Evolutionary conservation across 1,284 basidiomycete genomes (phyloP), one percentile per base, ranked within the genome.

Genomic region (Fomes fomentarius): DNA sequence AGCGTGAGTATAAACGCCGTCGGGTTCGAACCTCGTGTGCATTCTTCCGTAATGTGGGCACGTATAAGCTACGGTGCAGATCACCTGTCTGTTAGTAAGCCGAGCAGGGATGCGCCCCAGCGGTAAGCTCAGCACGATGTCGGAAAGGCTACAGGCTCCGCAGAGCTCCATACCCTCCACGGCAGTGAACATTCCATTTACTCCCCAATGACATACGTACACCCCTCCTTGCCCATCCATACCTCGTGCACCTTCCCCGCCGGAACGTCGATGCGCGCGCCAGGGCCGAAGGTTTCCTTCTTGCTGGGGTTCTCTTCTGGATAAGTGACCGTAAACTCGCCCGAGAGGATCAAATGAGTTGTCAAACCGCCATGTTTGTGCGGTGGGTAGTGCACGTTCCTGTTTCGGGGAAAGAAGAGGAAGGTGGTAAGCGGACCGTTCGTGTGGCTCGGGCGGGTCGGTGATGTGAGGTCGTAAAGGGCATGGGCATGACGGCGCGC

Each of bases 121-220:
- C n/a, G n/a, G n/a, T n/a, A n/a, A n/a, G n/a, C n/a, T n/a, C n/a
- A n/a, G n/a, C n/a, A n/a, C n/a, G n/a, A 17, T 14, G 39, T 22
- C 34, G 26, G 8, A 17, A 17, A 12, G 21, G 33, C n/a, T 42
- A 22, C 21, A 35, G 17, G 22, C 24, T 39, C n/a, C n/a, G n/a
- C n/a, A n/a, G n/a, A n/a, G n/a, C n/a, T n/a, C n/a, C n/a, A n/a
- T n/a, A n/a, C n/a, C n/a, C n/a, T n/a, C n/a, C n/a, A n/a, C n/a
- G n/a, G n/a, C n/a, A n/a, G n/a, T n/a, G n/a, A 46, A 24, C 12
- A 49, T 14, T 21, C 33, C 31, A 28, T n/a, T 28, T 49, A 69
- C 54, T 71, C 69, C 6, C 71, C 70, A 28, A 71, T 69, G 38
- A 71, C 68, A 54, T 70, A 68, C 28, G 64, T 71, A 54, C 71